A percentile compares a stretch with the other conserved stretches of the same genome.
Evolutionary conservation across 352 stramenopile genomes (phyloP).

Genomic region (Bremia lactucae): DNA sequence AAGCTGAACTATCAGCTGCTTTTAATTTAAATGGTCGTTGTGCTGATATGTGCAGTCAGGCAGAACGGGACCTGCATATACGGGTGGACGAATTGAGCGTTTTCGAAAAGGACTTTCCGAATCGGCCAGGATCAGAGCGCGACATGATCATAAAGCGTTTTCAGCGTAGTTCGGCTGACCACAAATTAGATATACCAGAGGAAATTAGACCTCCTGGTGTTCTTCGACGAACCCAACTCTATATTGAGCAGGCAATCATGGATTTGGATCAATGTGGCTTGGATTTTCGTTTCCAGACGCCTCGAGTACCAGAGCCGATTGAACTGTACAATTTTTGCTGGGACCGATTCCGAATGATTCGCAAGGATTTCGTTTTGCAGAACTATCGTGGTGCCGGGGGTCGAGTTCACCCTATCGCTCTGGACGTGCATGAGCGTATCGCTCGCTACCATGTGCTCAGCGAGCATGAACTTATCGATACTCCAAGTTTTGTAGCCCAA

Average conservation of each 20-base stretch:
- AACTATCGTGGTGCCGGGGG: conserved; percentile 92
- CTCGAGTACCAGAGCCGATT: conserved; percentile 59
- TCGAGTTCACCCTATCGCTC: conserved; percentile 84
- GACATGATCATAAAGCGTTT: conserved; percentile 83
- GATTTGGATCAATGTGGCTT: conserved; percentile 52
- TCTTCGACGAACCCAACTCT: conserved; percentile 66
- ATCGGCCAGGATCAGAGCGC: conserved; percentile 38
- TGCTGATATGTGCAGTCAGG: conserved; percentile 76
- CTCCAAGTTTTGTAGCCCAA: conserved; percentile 71
- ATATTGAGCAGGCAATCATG: conserved; percentile 82
- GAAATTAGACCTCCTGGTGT: conserved; percentile 74
- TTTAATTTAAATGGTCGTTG: conserved; percentile 66
- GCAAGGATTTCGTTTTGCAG: conserved; percentile 94
- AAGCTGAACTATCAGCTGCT: conserved; percentile 48
- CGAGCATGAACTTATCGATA: conserved; percentile 88
- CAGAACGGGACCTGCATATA: conserved; percentile 75
- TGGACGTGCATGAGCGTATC: conserved; percentile 92
- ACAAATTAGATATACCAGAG: conserved; percentile 76
- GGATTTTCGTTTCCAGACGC: conserved; percentile 61
- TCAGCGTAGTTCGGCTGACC: conserved; percentile 75
- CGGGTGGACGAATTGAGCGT: conserved; percentile 78
- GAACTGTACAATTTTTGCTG: conserved; percentile 96
- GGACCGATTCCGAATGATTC: conserved; percentile 92
- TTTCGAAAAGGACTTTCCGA: conserved; percentile 77
- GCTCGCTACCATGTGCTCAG: conserved; percentile 91